These are phyloP conservation scores for Sclerotiophoma versabilis DNA, from an alignment of 2,329 filamentous ascomycete genomes.

Conservation along the genomic window DNA sequence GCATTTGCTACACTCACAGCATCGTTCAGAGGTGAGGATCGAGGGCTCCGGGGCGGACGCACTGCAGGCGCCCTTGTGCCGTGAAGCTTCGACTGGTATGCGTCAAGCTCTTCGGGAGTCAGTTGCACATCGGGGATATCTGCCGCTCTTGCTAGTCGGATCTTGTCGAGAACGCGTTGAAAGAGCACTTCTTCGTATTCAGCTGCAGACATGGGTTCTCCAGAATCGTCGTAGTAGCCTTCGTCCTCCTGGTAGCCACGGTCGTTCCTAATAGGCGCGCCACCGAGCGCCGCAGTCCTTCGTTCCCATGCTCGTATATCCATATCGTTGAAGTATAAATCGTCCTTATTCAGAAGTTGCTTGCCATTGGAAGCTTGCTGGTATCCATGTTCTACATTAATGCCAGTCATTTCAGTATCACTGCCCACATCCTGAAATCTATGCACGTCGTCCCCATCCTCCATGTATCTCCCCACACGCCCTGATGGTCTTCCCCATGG, in stretches of 20 bases:
- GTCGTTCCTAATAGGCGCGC: constrained; percentile 57
- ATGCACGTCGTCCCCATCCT: constrained; percentile 54
- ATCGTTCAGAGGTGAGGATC: constrained; percentile 39
- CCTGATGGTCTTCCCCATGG: constrained; percentile 99
- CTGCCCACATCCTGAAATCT: constrained; percentile 72
- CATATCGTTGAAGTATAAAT: constrained; percentile 58
- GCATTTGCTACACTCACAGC: constrained; percentile 36
- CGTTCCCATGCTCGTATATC: constrained; percentile 52
- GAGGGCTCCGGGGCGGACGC: constrained; percentile 30
- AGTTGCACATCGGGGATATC: constrained; percentile 83
- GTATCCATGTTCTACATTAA: constrained; percentile 50
- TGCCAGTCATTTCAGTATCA: constrained; percentile 58
- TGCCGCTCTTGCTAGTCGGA: constrained; percentile 76
- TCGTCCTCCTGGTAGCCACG: constrained; percentile 62
- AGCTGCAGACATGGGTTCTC: constrained; percentile 45
- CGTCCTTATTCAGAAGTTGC: constrained; percentile 50
- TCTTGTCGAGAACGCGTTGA: constrained; percentile 79
- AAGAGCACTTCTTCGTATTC: constrained; percentile 77
- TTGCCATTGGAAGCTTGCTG: constrained; percentile 38
- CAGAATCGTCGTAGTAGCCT: constrained; percentile 51
- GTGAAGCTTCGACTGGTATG: constrained; percentile 73
- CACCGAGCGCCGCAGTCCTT: constrained; percentile 55
- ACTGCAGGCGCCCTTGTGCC: constrained; percentile 51
- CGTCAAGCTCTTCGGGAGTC: constrained; percentile 79
- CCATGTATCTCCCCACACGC: constrained; percentile 63